These are phyloP conservation scores for Physocladia obscura DNA, from an alignment of 192 early-diverging fungal genomes.

Conservation along the genomic window DNA sequence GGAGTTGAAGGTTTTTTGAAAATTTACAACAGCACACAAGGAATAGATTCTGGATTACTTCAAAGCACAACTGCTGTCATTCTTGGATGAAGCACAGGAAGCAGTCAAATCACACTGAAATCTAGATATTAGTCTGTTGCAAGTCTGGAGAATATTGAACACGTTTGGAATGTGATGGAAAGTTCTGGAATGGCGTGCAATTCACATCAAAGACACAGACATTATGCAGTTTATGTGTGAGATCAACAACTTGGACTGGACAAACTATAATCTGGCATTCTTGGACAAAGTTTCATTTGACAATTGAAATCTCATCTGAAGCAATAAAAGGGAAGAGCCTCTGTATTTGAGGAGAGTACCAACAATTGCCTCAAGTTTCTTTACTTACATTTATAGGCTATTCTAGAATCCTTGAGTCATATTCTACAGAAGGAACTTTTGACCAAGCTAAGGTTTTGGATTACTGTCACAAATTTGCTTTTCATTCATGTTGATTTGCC, in stretches of 20 bases:
- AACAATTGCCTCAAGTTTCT: neutral
- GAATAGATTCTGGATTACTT: too few species aligned
- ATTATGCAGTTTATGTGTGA: neutral
- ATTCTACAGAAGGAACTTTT: too few species aligned
- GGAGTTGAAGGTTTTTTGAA: too few species aligned
- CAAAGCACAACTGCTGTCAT: too few species aligned
- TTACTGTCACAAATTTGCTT: too few species aligned
- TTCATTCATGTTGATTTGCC: too few species aligned
- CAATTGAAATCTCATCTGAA: constrained; percentile 8
- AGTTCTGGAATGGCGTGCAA: neutral
- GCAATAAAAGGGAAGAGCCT: constrained; percentile 19
- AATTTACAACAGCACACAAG: too few species aligned
- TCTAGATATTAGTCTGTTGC: neutral
- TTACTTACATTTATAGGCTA: neutral
- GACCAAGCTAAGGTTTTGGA: too few species aligned
- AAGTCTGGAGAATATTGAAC: too few species aligned
- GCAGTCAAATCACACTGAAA: neutral
- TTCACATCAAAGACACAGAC: constrained; percentile 5
- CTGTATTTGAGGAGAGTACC: constrained; percentile 3
- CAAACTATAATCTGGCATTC: too few species aligned
- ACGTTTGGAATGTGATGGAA: constrained; percentile 5
- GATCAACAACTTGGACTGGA: constrained; percentile 6
- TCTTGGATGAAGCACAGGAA: neutral
- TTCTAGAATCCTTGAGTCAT: too few species aligned
- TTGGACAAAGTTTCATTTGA: too few species aligned